Percentiles rank a stretch among this genome's conserved stretches.
These are phyloP conservation scores for Epichloe baconii DNA, from an alignment of 2,329 filamentous ascomycete genomes.

Conservation along the genomic window DNA sequence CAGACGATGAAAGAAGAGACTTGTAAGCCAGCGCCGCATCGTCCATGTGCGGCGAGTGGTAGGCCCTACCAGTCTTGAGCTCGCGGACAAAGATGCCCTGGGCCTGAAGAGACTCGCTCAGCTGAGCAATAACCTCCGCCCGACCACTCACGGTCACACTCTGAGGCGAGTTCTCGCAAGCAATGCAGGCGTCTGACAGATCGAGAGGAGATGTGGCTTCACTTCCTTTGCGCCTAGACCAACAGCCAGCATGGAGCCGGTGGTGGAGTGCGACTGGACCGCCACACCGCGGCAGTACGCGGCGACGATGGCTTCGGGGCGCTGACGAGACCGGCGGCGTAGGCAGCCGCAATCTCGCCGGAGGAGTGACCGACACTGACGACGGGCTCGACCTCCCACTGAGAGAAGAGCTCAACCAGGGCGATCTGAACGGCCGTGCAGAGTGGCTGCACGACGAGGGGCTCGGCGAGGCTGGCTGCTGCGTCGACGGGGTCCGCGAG, in stretches of 20 bases:
- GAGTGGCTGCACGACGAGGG: conserved; percentile 14
- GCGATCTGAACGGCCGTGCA: conserved; percentile 23
- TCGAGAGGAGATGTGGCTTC: neutral
- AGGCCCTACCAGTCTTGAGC: conserved; percentile 11
- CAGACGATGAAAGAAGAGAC: too few species aligned
- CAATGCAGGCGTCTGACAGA: conserved; percentile 10
- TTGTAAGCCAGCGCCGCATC: conserved; percentile 4
- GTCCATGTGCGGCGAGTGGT: conserved; percentile 12
- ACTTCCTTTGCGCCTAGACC: conserved; percentile 7
- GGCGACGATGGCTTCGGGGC: conserved; percentile 7
- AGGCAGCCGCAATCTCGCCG: conserved; percentile 19
- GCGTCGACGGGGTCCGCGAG: neutral
- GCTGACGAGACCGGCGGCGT: conserved; percentile 11
- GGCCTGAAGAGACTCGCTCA: conserved; percentile 3
- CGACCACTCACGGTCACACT: conserved; percentile 14
- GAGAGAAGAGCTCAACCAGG: conserved; percentile 19
- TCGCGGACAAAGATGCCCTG: conserved; percentile 8
- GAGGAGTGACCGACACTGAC: conserved; percentile 26
- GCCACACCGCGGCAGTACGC: conserved; percentile 11
- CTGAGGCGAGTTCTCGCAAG: conserved; percentile 13
- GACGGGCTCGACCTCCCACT: conserved; percentile 17
- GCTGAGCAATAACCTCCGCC: conserved; percentile 6
- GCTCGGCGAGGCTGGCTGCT: conserved; percentile 6
- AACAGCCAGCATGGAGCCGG: conserved; percentile 15
- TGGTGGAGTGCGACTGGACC: neutral